Conservation (phyloP, 2,329 filamentous ascomycete species). For the Penicillium frequentans region DNA sequence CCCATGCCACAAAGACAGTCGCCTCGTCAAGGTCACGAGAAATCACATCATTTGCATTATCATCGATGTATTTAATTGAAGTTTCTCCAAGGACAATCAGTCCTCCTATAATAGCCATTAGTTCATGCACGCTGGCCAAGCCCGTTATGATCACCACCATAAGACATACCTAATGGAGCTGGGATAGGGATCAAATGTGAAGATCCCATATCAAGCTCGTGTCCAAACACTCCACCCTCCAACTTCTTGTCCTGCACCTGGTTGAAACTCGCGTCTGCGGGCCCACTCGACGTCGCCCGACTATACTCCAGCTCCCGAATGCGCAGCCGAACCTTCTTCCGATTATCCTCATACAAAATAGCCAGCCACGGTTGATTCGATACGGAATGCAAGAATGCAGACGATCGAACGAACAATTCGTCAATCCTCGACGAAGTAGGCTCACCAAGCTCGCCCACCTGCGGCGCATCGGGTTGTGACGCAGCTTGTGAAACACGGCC, state of each 20-base stretch:
- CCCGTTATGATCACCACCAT: not conserved
- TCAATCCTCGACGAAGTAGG: conserved; percentile 63
- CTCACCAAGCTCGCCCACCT: conserved; percentile 60
- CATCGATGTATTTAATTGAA: conserved; percentile 80
- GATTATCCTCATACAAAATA: conserved; percentile 64
- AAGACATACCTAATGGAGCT: conserved; percentile 50
- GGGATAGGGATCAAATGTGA: conserved; percentile 63
- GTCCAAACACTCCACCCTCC: conserved; percentile 39
- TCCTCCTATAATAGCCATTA: conserved; percentile 58
- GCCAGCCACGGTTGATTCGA: conserved; percentile 60
- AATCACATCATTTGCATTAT: conserved; percentile 66
- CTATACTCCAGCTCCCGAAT: conserved; percentile 57
- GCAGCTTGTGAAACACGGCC: conserved; percentile 25
- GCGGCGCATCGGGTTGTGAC: conserved; percentile 26
- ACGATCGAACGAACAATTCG: conserved; percentile 66
- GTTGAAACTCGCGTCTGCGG: conserved; percentile 55
- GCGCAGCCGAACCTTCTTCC: conserved; percentile 56
- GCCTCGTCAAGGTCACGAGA: conserved; percentile 68
- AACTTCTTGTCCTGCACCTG: conserved; percentile 44
- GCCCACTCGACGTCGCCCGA: conserved; percentile 44
- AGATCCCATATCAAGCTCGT: conserved; percentile 59
- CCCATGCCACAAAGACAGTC: conserved; percentile 90
- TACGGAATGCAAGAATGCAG: conserved; percentile 62
- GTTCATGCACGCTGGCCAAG: conserved; percentile 45
- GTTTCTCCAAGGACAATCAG: conserved; percentile 77